Conservation (phyloP, 73 alveolate species). For the Tetrahymena borealis region DNA sequence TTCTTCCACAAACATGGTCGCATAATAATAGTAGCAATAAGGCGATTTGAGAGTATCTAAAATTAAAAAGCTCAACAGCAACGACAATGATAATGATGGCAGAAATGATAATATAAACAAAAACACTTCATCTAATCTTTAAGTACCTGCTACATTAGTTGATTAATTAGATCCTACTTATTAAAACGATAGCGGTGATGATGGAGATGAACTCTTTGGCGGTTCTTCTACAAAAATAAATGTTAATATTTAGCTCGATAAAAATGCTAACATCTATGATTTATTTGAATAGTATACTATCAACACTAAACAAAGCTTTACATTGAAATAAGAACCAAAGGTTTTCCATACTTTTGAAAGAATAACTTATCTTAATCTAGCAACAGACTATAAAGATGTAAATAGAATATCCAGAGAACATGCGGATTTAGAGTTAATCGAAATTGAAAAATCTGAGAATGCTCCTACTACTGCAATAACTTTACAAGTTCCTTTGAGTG, state of each 20-base stretch:
- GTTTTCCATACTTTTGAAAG: background rate
- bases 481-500: background rate
- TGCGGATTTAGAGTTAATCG: background rate
- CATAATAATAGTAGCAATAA: too few species aligned
- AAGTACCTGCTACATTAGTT: background rate
- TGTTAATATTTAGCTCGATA: background rate
- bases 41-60: background rate
- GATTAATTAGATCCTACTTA: background rate
- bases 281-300: background rate
- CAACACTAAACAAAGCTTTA: background rate
- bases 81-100: background rate
- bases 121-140: background rate
- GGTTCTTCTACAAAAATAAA: background rate
- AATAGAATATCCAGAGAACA: background rate
- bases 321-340: background rate
- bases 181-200: background rate
- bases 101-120: background rate
- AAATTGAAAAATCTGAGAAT: background rate
- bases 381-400: background rate
- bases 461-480: background rate
- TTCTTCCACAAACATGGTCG: background rate
- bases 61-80: background rate
- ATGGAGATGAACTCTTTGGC: background rate
- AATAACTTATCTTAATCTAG: background rate
- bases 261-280: background rate